Evolutionary conservation across 768 basidiomycete species (phyloP).

Genomic region (Thelephora ganbajun): DNA sequence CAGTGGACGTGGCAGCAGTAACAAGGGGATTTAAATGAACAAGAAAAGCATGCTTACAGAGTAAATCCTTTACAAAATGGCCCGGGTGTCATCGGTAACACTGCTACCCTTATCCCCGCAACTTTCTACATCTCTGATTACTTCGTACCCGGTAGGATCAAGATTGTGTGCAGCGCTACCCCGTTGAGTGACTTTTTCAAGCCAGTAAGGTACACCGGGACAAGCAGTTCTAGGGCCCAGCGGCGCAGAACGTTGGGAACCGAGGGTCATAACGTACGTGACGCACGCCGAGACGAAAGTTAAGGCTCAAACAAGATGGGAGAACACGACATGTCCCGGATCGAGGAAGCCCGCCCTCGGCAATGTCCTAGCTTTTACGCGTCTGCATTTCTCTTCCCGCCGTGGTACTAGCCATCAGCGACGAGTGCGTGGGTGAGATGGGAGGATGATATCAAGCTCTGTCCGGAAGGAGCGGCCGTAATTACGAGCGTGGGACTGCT

Average conservation of each 20-base stretch:
- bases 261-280: conserved; percentile 18
- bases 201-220: conserved; percentile 50
- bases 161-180: conserved; percentile 47
- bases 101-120: conserved; percentile 49
- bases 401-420: too few relatives aligned
- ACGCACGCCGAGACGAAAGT: too few relatives aligned
- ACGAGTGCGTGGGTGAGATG: too few relatives aligned
- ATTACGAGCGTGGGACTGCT: too few relatives aligned
- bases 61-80: conserved; percentile 63
- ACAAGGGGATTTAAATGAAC: neutral
- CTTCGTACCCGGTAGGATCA: conserved; percentile 39
- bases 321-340: too few relatives aligned
- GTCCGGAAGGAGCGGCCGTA: too few relatives aligned
- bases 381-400: too few relatives aligned
- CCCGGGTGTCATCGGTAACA: conserved; percentile 57
- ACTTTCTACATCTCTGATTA: conserved; percentile 68
- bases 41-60: too few relatives aligned
- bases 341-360: too few relatives aligned
- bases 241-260: conserved; percentile 30
- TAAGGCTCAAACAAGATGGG: too few relatives aligned
- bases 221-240: conserved; percentile 37
- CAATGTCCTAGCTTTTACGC: too few relatives aligned
- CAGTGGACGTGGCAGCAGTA: conserved; percentile 54
- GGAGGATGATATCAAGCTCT: too few relatives aligned
- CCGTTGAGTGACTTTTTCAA: conserved; percentile 58